Evolutionary conservation across 202 grass and related monocot species (phyloP).

Genomic region (Zoysia matrella): DNA sequence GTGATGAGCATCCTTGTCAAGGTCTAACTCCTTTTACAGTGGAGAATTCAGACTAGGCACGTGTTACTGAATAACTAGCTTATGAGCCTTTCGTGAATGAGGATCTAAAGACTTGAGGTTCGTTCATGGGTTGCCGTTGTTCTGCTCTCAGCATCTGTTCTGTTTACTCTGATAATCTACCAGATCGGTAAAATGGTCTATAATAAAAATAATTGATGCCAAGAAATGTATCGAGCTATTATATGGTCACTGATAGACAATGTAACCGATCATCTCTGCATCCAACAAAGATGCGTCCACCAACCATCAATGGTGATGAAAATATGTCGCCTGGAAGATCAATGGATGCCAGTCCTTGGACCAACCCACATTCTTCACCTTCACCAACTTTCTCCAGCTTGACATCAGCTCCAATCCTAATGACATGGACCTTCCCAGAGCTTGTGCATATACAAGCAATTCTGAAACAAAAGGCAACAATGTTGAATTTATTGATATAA

Average conservation of each 20-base stretch:
- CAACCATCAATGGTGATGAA: constrained; percentile 89
- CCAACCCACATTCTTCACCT: constrained; percentile 28
- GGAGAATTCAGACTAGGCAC: no score
- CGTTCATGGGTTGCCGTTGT: no score
- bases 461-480: constrained; percentile 38
- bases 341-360: constrained; percentile 58
- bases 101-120: no score
- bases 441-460: constrained; percentile 84
- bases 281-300: constrained; percentile 85
- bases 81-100: no score
- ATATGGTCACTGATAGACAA: constrained; percentile 53
- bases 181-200: not conserved
- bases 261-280: constrained; percentile 84
- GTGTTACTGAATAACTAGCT: no score
- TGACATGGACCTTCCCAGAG: constrained; percentile 76
- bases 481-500: constrained; percentile 34
- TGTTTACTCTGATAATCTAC: not conserved
- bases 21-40: no score
- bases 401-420: constrained; percentile 58
- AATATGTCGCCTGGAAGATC: constrained; percentile 79
- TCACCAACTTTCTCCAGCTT: constrained; percentile 36
- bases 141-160: not conserved
- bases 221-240: not conserved
- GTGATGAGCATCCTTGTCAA: no score
- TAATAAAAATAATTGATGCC: not conserved